Percentiles rank a stretch among this genome's conserved stretches.
Evolutionary conservation across 768 basidiomycete species (phyloP).

Genomic region (Mycena chlorophos): DNA sequence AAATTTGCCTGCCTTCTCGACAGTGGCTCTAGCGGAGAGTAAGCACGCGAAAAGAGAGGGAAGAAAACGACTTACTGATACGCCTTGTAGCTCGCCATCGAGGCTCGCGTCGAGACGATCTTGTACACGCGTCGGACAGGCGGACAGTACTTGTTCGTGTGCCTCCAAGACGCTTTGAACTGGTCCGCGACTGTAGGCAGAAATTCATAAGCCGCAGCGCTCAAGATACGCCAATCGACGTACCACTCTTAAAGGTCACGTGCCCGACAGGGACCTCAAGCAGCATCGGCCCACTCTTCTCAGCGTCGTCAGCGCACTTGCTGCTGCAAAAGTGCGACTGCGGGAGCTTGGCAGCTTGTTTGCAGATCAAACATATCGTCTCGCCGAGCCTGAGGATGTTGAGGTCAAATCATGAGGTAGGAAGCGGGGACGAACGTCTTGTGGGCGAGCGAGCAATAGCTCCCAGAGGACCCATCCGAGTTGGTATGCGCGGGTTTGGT

Average conservation of each 20-base stretch:
- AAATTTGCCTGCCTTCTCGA: conserved; percentile 65
- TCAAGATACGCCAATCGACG: conserved; percentile 21
- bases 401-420: background rate
- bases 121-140: conserved; percentile 64
- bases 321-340: conserved; percentile 65
- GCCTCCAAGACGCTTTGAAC: conserved; percentile 71
- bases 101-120: conserved; percentile 50
- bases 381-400: conserved; percentile 39
- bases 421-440: conserved; percentile 40
- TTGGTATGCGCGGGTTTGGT: conserved; percentile 43
- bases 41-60: background rate
- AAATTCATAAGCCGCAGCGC: background rate
- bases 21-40: conserved; percentile 41
- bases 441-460: conserved; percentile 54
- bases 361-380: conserved; percentile 59
- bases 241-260: conserved; percentile 66
- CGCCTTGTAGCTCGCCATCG: conserved; percentile 56
- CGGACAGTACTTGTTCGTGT: conserved; percentile 54
- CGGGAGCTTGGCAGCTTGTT: conserved; percentile 52
- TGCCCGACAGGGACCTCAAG: conserved; percentile 62
- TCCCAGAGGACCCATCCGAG: conserved; percentile 39
- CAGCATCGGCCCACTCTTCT: conserved; percentile 54
- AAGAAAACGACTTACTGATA: conserved; percentile 49
- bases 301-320: conserved; percentile 54
- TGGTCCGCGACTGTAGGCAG: conserved; percentile 54